These are phyloP conservation scores for Porpolomopsis calyptriformis DNA, from an alignment of 768 basidiomycete genomes.

Conservation along the genomic window DNA sequence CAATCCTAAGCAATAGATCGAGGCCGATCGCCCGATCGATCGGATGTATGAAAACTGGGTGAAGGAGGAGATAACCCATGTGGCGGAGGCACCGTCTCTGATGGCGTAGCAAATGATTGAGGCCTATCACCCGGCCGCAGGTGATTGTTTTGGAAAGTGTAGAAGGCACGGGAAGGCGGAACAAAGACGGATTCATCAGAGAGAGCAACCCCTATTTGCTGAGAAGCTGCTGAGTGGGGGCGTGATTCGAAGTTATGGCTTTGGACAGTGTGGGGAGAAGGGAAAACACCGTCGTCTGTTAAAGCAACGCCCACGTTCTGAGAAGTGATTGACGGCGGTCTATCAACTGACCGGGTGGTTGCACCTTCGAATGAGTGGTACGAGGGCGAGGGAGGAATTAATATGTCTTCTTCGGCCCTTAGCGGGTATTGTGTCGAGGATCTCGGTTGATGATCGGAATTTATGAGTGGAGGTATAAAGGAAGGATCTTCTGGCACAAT, in stretches of 20 bases:
- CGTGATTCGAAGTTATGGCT: not conserved
- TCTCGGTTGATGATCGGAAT: too few relatives aligned
- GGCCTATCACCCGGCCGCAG: conserved; percentile 4
- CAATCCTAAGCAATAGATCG: conserved; percentile 30
- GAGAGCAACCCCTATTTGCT: conserved; percentile 1
- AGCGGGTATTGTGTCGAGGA: too few relatives aligned
- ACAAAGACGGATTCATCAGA: conserved; percentile 1
- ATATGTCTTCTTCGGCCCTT: conserved; percentile 33
- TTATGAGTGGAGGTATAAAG: not conserved
- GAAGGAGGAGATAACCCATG: conserved; percentile 43
- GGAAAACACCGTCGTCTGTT: not conserved
- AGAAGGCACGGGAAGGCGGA: conserved; percentile 3
- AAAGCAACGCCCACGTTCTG: not conserved
- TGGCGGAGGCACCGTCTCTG: not conserved
- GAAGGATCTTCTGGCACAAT: conserved; percentile 1
- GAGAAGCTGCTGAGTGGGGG: conserved; percentile 4
- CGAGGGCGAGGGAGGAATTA: conserved; percentile 48
- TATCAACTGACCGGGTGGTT: conserved; percentile 23
- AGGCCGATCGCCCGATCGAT: conserved; percentile 20
- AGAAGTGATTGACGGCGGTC: conserved; percentile 30
- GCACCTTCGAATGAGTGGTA: conserved; percentile 37
- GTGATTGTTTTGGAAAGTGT: not conserved
- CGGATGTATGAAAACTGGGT: conserved; percentile 39
- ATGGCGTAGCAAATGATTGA: not conserved
- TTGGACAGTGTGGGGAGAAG: not conserved